These are phyloP conservation scores for Murraya koenigii DNA, from an alignment of 345 rosid species.

Conservation along the genomic window DNA sequence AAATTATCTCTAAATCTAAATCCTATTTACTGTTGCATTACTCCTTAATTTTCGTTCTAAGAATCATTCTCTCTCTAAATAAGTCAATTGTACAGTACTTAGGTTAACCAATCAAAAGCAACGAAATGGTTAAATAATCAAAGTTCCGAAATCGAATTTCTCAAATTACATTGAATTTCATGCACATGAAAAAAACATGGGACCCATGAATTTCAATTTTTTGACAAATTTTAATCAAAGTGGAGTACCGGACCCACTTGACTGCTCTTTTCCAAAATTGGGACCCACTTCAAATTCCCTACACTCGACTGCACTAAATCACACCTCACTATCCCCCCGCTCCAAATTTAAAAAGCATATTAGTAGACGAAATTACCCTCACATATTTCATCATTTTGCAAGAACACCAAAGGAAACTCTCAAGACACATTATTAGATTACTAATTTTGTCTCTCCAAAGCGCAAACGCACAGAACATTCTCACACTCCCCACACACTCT, in stretches of 20 bases:
- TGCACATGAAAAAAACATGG: neutral
- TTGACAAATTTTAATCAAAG: neutral
- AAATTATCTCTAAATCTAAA: too few relatives aligned
- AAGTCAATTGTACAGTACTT: neutral
- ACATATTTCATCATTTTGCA: constrained; percentile 1
- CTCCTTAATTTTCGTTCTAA: too few relatives aligned
- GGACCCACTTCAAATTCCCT: constrained; percentile 1
- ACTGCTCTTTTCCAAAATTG: neutral
- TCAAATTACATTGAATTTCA: neutral
- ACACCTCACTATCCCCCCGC: constrained; percentile 27
- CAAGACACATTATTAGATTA: constrained; percentile 13
- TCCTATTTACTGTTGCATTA: too few relatives aligned
- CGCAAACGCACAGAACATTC: neutral
- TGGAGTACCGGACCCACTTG: neutral
- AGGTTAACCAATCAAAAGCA: neutral
- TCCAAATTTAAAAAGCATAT: constrained; percentile 8
- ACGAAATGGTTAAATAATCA: neutral
- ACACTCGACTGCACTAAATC: neutral
- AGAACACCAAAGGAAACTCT: neutral
- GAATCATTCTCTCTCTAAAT: neutral
- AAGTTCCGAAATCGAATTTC: neutral
- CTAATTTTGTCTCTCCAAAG: neutral
- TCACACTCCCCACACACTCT: neutral
- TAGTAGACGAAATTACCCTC: constrained; percentile 34
- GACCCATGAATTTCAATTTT: neutral